A percentile compares a stretch with the other conserved stretches of the same genome.
phyloP scores from a whole-genome alignment of 1,284 basidiomycete genomes.

The Pterula multifida region DNA sequence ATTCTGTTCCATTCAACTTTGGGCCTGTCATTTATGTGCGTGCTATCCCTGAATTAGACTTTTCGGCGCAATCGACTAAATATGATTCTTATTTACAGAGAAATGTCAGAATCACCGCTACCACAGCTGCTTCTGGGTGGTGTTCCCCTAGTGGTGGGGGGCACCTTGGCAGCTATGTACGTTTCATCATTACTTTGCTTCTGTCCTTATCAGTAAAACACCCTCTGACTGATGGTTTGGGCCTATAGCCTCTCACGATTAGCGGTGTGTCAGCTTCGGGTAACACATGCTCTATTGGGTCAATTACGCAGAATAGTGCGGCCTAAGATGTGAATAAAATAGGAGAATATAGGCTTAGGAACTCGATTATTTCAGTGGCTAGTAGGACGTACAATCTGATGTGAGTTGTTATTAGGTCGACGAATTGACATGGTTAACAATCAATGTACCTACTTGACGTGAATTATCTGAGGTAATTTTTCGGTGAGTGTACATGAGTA shows the following conservation, averaged over 20 bases:
- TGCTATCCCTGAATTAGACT: neutral
- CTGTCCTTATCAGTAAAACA: neutral
- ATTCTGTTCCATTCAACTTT: slow-evolving; percentile 17
- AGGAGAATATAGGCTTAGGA: too few relatives aligned
- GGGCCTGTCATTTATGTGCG: slow-evolving; percentile 17
- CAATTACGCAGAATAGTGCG: slow-evolving; percentile 16
- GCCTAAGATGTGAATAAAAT: too few relatives aligned
- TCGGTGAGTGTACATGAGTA: too few relatives aligned
- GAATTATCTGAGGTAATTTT: too few relatives aligned
- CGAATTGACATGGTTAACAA: too few relatives aligned
- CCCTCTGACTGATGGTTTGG: too few relatives aligned
- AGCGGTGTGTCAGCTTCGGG: slow-evolving; percentile 14
- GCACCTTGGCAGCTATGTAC: slow-evolving; percentile 16
- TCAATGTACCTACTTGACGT: too few relatives aligned
- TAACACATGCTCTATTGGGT: slow-evolving; percentile 15
- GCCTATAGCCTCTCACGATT: slow-evolving; percentile 14
- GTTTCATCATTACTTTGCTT: slow-evolving; percentile 3
- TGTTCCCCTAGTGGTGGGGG: slow-evolving; percentile 11
- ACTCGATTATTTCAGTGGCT: too few relatives aligned
- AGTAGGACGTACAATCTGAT: too few relatives aligned
- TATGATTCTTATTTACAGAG: too few relatives aligned
- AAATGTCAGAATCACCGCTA: slow-evolving; percentile 18
- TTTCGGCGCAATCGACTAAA: neutral
- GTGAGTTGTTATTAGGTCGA: too few relatives aligned
- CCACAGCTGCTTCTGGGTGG: slow-evolving; percentile 17